Base-by-base conservation (phyloP, 495 filamentous ascomycete species). In the Aspergillus sclerotiicarbonarius region DNA sequence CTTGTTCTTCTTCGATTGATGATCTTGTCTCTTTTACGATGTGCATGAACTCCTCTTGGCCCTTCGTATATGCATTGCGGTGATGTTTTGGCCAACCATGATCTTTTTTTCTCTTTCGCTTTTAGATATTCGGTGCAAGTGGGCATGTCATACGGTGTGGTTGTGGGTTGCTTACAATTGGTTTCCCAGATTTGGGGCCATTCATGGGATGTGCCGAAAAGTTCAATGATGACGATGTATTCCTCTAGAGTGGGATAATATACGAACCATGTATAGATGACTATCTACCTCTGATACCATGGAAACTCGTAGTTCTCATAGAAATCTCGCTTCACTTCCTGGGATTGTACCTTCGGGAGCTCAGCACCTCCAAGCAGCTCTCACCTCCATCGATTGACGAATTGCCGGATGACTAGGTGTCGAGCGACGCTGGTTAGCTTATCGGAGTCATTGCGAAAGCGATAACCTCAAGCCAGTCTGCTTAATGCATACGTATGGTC, bases 11-110 rank as follows among this genome's bases (percentile, higher is more conserved):
- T 47, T 62, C 45, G 32, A 51, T 59, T 60, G 48, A 67, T 59
- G 64, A 65, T 47, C 19, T 59, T 57, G 46, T 25, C 30, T 60
- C 58, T 61, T 62, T 70, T 53, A 71, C 70, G 70, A 74, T 59
- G 65, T 64, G 57, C 56, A 65, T 64, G 62, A 69, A 60, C 39
- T 53, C 56, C 45, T 63, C 19, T 58, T 56, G 58, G 25, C 44
- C 41, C 51, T 65, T 57, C 25, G 50, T 62, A 15, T 54, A 21
- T 63, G 57, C 58, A 67, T 67, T 51, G 53, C 29, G 51, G 43
- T 60, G 66, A 66, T 65, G 68, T 66, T 50, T 67, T 47, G 39
- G 16, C 33, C 54, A 43, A 46, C 6, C 25, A 21, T 39, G 33
- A 12, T 46, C 50, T 56, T 65, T 43, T 29, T 53, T 57, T 54